A percentile compares a stretch with the other conserved stretches of the same genome.
These are phyloP conservation scores for Mycena latifolia DNA, from an alignment of 768 basidiomycete species.

Conservation along the genomic window DNA sequence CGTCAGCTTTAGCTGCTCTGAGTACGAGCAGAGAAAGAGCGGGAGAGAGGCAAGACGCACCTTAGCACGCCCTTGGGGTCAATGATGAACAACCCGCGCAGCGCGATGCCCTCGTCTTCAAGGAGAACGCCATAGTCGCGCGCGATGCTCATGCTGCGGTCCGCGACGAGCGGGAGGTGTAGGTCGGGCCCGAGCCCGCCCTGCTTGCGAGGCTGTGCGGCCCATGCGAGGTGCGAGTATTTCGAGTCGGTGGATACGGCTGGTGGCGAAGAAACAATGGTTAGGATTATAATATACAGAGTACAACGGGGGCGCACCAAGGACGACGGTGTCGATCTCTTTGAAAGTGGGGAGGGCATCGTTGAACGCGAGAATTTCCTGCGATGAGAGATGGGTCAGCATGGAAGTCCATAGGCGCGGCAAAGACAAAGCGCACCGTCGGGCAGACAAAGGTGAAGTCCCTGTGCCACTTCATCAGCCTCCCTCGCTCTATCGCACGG, in stretches of 20 bases:
- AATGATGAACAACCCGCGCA: slow-evolving; percentile 90
- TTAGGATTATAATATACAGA: neutral
- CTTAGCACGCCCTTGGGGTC: slow-evolving; percentile 86
- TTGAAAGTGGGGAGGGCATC: slow-evolving; percentile 84
- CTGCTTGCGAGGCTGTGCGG: slow-evolving; percentile 81
- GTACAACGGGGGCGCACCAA: slow-evolving; percentile 63
- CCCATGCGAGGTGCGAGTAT: slow-evolving; percentile 90
- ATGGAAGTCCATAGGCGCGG: neutral
- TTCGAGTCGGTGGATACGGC: slow-evolving; percentile 92
- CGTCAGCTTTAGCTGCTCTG: neutral
- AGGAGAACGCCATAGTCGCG: slow-evolving; percentile 91
- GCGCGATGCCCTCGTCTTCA: slow-evolving; percentile 89
- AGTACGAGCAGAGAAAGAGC: neutral
- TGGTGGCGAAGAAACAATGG: slow-evolving; percentile 38
- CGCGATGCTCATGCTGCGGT: slow-evolving; percentile 82
- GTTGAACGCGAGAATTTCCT: slow-evolving; percentile 96
- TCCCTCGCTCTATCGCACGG: neutral
- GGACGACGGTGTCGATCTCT: slow-evolving; percentile 77
- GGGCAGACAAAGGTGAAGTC: slow-evolving; percentile 94
- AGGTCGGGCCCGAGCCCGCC: slow-evolving; percentile 94
- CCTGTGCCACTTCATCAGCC: slow-evolving; percentile 52
- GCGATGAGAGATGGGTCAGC: neutral
- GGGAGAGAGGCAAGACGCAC: slow-evolving; percentile 48
- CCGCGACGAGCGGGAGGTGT: slow-evolving; percentile 85
- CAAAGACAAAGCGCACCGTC: slow-evolving; percentile 54